Evolutionary conservation across 176 grass and related monocot genomes (phyloP), one percentile per base, ranked within the genome.

Genomic region (Secale cereale): DNA sequence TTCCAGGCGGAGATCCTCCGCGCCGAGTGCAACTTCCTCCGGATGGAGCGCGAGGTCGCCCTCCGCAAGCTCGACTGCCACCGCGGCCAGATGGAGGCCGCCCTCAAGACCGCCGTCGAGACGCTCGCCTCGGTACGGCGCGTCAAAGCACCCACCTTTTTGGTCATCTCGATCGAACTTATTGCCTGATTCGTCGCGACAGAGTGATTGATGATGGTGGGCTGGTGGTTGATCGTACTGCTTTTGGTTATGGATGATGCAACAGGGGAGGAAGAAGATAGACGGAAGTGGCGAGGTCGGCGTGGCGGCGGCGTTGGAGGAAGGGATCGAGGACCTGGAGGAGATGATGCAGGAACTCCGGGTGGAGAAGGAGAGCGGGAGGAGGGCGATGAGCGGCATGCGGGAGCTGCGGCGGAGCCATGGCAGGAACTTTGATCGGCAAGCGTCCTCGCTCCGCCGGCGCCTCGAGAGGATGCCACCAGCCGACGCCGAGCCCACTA

Each of bases 1-100:
- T 97, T 97, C 88, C 92, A 97, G 84, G 95, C 95, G 22, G 95
- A 97, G 88, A 97, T 97, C 81, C 92, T 97, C 70, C 90, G 92
- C 30, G 92, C 92, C 65, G 92, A 97, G 89, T 97, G 95, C 81
- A 97, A 94, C 88, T 97, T 97, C 85, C 86, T 97, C 31, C 84
- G 95, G 30, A 92, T 97, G 92, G 95, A 97, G 59, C 90, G 95
- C 12, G 92, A 92, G 88, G 88, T 97, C 39, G 92, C 90, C 22
- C 81, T 92, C 27, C 86, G 90, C 70, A 94, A 94, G 88, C 88
- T 97, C 78, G 95, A 97, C 78, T 79, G 81, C 76, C 92, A 94
- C 80, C 88, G 90, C 7, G 69, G 87, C 46, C 95, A 89, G 88
- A 88, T 91, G 90, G 90, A 89, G 62, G 64, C 81, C 82, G 57